Evolutionary conservation across 768 basidiomycete species (phyloP), one percentile per base, ranked within the genome.

Genomic region (Lentinula raphanica): DNA sequence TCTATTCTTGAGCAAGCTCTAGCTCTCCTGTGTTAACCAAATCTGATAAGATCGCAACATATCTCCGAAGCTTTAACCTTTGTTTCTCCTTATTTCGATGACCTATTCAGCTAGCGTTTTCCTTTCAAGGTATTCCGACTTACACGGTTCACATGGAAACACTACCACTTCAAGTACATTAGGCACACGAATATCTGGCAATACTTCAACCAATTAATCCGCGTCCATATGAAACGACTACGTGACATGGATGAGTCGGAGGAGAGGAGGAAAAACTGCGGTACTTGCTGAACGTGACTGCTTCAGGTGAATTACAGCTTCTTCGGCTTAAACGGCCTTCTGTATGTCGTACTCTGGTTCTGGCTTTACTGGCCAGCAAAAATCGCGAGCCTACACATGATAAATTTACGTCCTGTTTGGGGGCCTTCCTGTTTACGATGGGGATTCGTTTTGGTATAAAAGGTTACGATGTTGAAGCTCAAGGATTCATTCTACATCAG

Each of bases 251-350:
- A 32, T 19, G 32, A 21, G 49, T 57, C 42, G 42, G 42, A 32
- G 17, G 32, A 21, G 49, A 55, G 69, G 71, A 63, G 39, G 55
- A 62, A 51, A 49, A 62, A 53, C 53, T 25, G 40, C 53, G 53
- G 53, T 15, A 15, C 28, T 21, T 42, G 29, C 27, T 19, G 36
- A 54, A 54, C 27, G 40, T 54, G 53, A 54, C 53, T 54, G 28
- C 38, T 28, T 23, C 39, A 13, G 39, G 31, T 36, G 36, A 54
- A 28, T 39, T 44, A 27, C 40, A 38, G 53, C 35, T 21, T 54
- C 38, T 25, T 54, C 36, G 35, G 53, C 38, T 28, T 39, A n/a
- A 40, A 38, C 36, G 17, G 38, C 40, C 35, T 25, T 25, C 27
- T 15, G 9, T 21, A 21, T 2, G 19, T 44, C 42, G 8, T 21